Evolutionary conservation across 345 rosid species (phyloP).

Genomic region (Populus alba): DNA sequence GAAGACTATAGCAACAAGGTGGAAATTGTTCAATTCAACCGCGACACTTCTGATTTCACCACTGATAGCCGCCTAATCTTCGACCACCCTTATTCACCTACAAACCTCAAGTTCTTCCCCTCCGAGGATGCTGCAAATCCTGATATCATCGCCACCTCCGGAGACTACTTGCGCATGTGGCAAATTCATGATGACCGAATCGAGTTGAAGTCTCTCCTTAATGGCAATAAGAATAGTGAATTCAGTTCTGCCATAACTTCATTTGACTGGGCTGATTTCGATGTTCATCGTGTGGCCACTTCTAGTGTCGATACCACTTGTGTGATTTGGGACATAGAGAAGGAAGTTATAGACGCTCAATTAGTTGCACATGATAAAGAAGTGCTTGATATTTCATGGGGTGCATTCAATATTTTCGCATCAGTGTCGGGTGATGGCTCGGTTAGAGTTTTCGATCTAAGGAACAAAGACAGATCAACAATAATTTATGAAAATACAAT

Average conservation of each 20-base stretch:
- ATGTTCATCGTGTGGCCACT: constrained; percentile 38
- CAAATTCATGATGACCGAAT: constrained; percentile 47
- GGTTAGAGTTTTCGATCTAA: constrained; percentile 50
- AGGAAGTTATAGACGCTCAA: constrained; percentile 41
- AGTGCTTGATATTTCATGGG: constrained; percentile 64
- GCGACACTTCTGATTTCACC: constrained; percentile 34
- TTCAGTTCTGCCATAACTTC: constrained; percentile 54
- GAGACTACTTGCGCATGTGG: constrained; percentile 56
- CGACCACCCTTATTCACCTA: constrained; percentile 63
- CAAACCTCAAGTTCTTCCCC: constrained; percentile 60
- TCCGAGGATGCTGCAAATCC: constrained; percentile 37
- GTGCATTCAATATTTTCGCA: constrained; percentile 49
- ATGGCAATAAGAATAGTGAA: constrained; percentile 41
- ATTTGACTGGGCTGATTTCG: constrained; percentile 61
- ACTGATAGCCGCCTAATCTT: constrained; percentile 43
- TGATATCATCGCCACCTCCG: constrained; percentile 52
- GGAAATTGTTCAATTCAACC: constrained; percentile 47
- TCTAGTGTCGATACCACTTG: constrained; percentile 53
- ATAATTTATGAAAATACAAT: constrained; percentile 51
- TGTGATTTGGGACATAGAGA: constrained; percentile 54
- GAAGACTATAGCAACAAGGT: constrained; percentile 55
- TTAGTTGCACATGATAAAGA: constrained; percentile 61
- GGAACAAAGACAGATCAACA: constrained; percentile 59
- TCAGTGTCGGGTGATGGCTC: constrained; percentile 64
- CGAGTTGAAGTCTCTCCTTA: constrained; percentile 43